These are phyloP conservation scores for Aquilaria agallochum DNA, from an alignment of 441 rosid species.

Conservation along the genomic window DNA sequence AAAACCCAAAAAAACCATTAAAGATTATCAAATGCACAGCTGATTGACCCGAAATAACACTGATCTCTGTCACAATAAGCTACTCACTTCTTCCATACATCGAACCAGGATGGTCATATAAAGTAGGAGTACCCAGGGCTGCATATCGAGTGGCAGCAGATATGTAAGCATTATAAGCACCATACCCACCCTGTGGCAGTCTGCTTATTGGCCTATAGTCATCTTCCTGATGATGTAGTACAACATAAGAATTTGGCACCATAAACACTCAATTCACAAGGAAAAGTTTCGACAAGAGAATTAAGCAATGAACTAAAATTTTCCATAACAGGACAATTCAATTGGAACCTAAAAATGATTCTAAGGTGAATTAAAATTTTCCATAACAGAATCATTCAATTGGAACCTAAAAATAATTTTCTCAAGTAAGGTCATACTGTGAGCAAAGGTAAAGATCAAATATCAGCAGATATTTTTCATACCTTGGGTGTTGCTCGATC, in stretches of 20 bases:
- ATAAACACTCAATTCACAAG: background rate
- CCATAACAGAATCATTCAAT: background rate
- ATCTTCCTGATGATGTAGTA: conserved; percentile 53
- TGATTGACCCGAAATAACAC: background rate
- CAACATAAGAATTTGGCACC: conserved; percentile 6
- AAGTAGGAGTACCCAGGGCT: conserved; percentile 83
- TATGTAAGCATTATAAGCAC: conserved; percentile 93
- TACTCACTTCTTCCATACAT: conserved; percentile 73
- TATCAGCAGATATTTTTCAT: conserved; percentile 17
- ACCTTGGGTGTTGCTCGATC: conserved; percentile 97
- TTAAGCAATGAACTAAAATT: background rate
- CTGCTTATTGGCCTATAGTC: conserved; percentile 70
- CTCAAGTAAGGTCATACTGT: too few relatives aligned
- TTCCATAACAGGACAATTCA: background rate
- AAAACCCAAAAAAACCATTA: background rate
- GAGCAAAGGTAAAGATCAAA: background rate
- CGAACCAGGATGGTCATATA: conserved; percentile 77
- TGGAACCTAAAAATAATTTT: background rate
- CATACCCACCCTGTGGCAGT: conserved; percentile 66
- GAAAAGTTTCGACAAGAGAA: background rate
- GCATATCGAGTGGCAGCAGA: conserved; percentile 97
- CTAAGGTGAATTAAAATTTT: background rate
- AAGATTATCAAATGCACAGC: background rate
- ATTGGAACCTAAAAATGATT: conserved; percentile 1
- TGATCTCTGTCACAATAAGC: background rate